These are phyloP conservation scores for Penicillium odoratum DNA, from an alignment of 495 filamentous ascomycete species.

Conservation along the genomic window DNA sequence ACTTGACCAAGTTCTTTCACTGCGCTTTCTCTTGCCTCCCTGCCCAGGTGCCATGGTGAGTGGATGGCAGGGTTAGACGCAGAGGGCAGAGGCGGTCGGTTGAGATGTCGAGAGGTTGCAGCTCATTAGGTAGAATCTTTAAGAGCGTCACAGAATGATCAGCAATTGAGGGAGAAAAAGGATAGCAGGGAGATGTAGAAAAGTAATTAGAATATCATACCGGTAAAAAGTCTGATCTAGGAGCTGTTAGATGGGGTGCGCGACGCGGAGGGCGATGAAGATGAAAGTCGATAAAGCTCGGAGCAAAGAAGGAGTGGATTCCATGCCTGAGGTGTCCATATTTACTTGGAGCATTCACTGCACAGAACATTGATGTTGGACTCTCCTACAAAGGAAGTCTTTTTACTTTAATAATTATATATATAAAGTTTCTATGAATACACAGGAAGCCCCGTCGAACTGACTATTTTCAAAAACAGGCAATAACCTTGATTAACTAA, in stretches of 20 bases:
- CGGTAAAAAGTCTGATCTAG: constrained; percentile 13
- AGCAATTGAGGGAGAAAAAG: constrained; percentile 16
- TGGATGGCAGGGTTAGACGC: constrained; percentile 24
- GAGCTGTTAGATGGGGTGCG: constrained; percentile 2
- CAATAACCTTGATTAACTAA: neutral
- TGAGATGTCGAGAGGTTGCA: constrained; percentile 34
- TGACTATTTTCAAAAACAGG: neutral
- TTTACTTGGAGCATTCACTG: neutral
- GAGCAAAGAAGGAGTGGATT: constrained; percentile 16
- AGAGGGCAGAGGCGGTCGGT: constrained; percentile 31
- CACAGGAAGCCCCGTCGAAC: no score
- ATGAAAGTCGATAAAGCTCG: constrained; percentile 25
- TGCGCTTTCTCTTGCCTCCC: constrained; percentile 59
- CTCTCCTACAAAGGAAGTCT: neutral
- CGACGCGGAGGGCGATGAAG: constrained; percentile 19
- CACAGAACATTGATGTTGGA: neutral
- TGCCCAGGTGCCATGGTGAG: constrained; percentile 52
- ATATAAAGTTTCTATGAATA: no score
- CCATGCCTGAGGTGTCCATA: constrained; percentile 21
- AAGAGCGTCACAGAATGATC: constrained; percentile 1
- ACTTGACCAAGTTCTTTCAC: constrained; percentile 52
- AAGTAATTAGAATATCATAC: constrained; percentile 14
- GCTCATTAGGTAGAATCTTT: constrained; percentile 41
- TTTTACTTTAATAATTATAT: no score
- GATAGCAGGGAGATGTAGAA: neutral